Base-by-base conservation (phyloP, 2,329 filamentous ascomycete genomes). In the Cladophialophora carrionii region DNA sequence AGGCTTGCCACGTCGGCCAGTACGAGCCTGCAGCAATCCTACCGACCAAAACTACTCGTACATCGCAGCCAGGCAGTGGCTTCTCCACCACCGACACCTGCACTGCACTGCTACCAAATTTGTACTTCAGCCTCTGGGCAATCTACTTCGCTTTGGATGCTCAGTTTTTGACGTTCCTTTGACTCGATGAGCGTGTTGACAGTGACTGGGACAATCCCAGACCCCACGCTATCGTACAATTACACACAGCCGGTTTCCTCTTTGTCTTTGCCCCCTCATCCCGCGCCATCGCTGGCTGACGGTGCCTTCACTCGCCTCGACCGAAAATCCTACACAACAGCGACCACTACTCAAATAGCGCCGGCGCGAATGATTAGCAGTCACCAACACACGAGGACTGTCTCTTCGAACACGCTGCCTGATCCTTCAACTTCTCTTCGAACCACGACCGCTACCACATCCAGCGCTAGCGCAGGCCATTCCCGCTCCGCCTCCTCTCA, bases 141-240 rank as follows among this genome's bases (percentile, higher is more conserved):
- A 22, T 17, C 43, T 22, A 9, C 48, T 26, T 51, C 10, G 32
- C 37, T 26, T 57, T 56, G 29, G 46, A 34, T 60, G 3, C 12
- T 48, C 46, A 43, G 26, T 29, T 12, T 37, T 34, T 22, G 41
- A 41, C 24, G 31, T 22, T 24, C 46, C 26, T 26, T 34, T 34
- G 52, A 37, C 62, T 65, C 61, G 41, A 71, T 71, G 70, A 70
- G 68, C 64, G 70, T 71, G 31, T 60, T 71, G 62, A 71, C 68
- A 48, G 67, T 71, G 59, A 60, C 69, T 69, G 64, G 67, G 65
- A 68, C 68, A 31, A 67, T 71, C 63, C 68, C 66, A 63, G 68
- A 69, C 61, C 68, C 67, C 34, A 65, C 63, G 4, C 61, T 70
- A 22, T 55, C 68, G 34, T 67, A 65, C 64, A 49, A 60, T 58